phyloP scores from a whole-genome alignment of 768 basidiomycete species.

The Sporobolomyces phaffii region DNA sequence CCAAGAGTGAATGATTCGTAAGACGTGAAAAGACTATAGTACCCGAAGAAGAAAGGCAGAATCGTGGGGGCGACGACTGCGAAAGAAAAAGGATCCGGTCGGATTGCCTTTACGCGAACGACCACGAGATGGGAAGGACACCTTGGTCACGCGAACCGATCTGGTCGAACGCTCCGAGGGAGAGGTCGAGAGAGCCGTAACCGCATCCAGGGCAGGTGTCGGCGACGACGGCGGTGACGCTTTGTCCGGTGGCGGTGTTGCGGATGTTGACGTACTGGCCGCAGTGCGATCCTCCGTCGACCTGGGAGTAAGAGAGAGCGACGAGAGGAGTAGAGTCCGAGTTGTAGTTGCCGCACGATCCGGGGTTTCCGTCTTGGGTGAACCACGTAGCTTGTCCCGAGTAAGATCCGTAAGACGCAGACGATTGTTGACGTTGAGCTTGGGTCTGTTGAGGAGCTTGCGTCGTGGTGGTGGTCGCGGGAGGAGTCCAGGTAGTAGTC shows the following conservation, averaged over 20 bases:
- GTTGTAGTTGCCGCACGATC: conserved; percentile 22
- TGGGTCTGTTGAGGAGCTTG: conserved; percentile 10
- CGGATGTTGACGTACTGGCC: conserved; percentile 31
- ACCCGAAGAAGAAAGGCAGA: neutral
- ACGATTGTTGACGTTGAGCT: neutral
- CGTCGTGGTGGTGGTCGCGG: conserved; percentile 16
- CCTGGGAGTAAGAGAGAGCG: conserved; percentile 8
- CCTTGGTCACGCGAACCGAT: conserved; percentile 17
- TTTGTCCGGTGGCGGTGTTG: conserved; percentile 34
- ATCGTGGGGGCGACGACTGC: no score
- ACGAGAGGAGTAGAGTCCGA: neutral
- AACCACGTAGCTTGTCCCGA: conserved; percentile 17
- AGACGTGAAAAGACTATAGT: neutral
- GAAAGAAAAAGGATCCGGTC: neutral
- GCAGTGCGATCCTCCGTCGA: conserved; percentile 29
- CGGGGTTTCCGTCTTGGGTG: conserved; percentile 12
- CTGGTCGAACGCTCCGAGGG: conserved; percentile 25
- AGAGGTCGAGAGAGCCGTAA: conserved; percentile 27
- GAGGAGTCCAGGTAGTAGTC: conserved; percentile 5
- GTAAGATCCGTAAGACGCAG: neutral
- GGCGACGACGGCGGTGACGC: conserved; percentile 28
- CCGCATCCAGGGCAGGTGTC: conserved; percentile 26
- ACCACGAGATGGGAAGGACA: conserved; percentile 23
- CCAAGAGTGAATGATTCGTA: neutral
- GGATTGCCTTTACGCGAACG: neutral